These are phyloP conservation scores for Cardamine chenopodiifolia DNA, from an alignment of 345 rosid species.

Conservation along the genomic window DNA sequence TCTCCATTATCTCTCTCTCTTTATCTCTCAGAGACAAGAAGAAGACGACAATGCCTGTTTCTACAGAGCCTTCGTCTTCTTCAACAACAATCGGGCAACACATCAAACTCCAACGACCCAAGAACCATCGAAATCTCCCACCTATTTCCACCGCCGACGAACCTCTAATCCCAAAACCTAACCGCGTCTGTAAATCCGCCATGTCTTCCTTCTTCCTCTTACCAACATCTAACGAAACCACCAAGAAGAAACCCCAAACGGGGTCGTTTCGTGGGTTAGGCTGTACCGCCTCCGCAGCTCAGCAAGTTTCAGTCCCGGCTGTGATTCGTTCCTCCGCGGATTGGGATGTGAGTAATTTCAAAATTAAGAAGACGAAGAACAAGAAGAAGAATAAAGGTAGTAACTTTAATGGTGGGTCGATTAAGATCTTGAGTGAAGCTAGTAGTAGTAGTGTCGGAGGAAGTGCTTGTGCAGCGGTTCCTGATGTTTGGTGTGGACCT, in stretches of 20 bases:
- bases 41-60: slow-evolving; percentile 51
- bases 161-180: slow-evolving; percentile 48
- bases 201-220: slow-evolving; percentile 47
- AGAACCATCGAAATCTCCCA: slow-evolving; percentile 45
- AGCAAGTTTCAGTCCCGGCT: slow-evolving; percentile 83
- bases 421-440: slow-evolving; percentile 40
- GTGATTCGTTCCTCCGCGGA: slow-evolving; percentile 79
- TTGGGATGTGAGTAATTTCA: slow-evolving; percentile 63
- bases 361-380: slow-evolving; percentile 45
- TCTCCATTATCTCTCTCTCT: slow-evolving; percentile 29
- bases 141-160: slow-evolving; percentile 36
- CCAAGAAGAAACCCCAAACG: slow-evolving; percentile 57
- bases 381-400: slow-evolving; percentile 40
- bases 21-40: neutral
- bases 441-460: slow-evolving; percentile 7
- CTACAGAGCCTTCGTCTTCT: slow-evolving; percentile 49
- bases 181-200: slow-evolving; percentile 47
- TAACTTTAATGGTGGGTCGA: slow-evolving; percentile 19
- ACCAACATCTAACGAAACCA: slow-evolving; percentile 44
- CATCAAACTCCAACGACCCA: slow-evolving; percentile 55
- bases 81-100: slow-evolving; percentile 54
- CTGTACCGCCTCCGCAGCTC: slow-evolving; percentile 71
- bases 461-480: slow-evolving; percentile 50
- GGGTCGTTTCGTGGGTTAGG: slow-evolving; percentile 71
- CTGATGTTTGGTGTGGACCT: slow-evolving; percentile 94